Percentiles rank a stretch among this genome's conserved stretches.
phyloP scores from a whole-genome alignment of 805 yeast genomes.

The Candida taoyuanica region DNA sequence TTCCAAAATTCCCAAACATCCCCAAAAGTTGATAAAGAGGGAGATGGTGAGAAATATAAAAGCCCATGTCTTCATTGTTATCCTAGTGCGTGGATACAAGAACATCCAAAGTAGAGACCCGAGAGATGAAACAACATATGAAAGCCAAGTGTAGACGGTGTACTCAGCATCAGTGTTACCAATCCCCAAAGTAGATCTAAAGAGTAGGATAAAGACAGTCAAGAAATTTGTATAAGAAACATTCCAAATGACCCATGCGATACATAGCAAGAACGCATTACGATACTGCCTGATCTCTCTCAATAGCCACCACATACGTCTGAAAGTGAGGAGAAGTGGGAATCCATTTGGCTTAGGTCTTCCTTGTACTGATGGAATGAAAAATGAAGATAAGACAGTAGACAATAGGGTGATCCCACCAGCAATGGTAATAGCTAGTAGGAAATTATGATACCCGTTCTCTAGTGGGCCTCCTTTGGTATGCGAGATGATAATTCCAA shows the following conservation, averaged over 20 bases:
- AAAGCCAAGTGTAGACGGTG: slow-evolving; percentile 36
- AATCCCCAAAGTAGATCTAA: slow-evolving; percentile 37
- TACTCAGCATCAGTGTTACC: slow-evolving; percentile 36
- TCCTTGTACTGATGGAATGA: slow-evolving; percentile 31
- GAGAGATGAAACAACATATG: slow-evolving; percentile 31
- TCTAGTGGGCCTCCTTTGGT: slow-evolving; percentile 25
- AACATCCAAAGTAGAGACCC: slow-evolving; percentile 38
- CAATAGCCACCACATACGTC: slow-evolving; percentile 26
- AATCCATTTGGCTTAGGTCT: slow-evolving; percentile 26
- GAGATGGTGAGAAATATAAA: slow-evolving; percentile 31
- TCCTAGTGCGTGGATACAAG: slow-evolving; percentile 25
- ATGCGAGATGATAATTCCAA: slow-evolving; percentile 36
- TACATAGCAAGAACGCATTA: slow-evolving; percentile 32
- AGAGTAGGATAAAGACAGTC: slow-evolving; percentile 33
- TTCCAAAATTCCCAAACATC: slow-evolving; percentile 32
- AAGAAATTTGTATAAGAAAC: slow-evolving; percentile 33
- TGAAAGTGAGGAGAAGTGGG: slow-evolving; percentile 27
- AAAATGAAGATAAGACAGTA: slow-evolving; percentile 26
- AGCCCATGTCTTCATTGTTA: slow-evolving; percentile 34
- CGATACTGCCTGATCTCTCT: slow-evolving; percentile 29
- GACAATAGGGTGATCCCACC: slow-evolving; percentile 32
- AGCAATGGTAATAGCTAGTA: slow-evolving; percentile 37
- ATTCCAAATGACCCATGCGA: slow-evolving; percentile 42
- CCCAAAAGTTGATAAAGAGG: slow-evolving; percentile 36
- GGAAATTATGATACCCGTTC: slow-evolving; percentile 31